phyloP scores from a whole-genome alignment of 2,329 filamentous ascomycete species.

The Fusarium buxicola region DNA sequence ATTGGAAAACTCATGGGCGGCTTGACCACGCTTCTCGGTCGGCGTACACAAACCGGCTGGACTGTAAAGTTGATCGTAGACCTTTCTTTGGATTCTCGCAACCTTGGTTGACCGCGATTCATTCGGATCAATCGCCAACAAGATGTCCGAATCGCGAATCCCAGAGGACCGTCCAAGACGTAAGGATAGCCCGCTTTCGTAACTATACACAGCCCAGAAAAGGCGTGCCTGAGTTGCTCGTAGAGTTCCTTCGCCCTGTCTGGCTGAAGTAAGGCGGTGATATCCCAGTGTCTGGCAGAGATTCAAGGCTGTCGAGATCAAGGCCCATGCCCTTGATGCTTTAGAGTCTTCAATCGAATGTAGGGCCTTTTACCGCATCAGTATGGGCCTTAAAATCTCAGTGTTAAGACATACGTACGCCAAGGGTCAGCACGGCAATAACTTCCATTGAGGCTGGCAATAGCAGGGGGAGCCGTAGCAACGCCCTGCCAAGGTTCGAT shows the following conservation, averaged over 20 bases:
- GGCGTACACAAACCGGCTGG: slow-evolving; percentile 13
- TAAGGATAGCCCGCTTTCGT: slow-evolving; percentile 53
- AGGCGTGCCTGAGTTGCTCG: slow-evolving; percentile 17
- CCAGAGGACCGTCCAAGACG: slow-evolving; percentile 50
- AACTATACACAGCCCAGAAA: slow-evolving; percentile 52
- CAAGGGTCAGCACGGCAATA: slow-evolving; percentile 51
- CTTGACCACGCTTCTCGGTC: not conserved
- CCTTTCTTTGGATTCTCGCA: slow-evolving; percentile 47
- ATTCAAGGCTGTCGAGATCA: slow-evolving; percentile 52
- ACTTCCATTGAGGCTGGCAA: slow-evolving; percentile 48
- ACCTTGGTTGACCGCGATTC: slow-evolving; percentile 35
- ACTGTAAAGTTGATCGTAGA: slow-evolving; percentile 52
- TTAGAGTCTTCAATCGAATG: slow-evolving; percentile 50
- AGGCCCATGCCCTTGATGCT: slow-evolving; percentile 48
- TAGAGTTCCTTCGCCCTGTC: not conserved
- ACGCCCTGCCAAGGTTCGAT: slow-evolving; percentile 43
- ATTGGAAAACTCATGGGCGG: slow-evolving; percentile 4
- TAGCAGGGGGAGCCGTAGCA: slow-evolving; percentile 48
- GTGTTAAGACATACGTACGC: slow-evolving; percentile 36
- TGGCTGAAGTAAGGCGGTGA: slow-evolving; percentile 34
- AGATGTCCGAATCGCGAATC: slow-evolving; percentile 50
- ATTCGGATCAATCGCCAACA: slow-evolving; percentile 27
- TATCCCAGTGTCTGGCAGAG: slow-evolving; percentile 51
- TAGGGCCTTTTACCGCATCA: slow-evolving; percentile 42
- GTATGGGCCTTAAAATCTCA: not conserved